Evolutionary conservation across 768 basidiomycete species (phyloP).

Genomic region (Leccinum uliginosum): DNA sequence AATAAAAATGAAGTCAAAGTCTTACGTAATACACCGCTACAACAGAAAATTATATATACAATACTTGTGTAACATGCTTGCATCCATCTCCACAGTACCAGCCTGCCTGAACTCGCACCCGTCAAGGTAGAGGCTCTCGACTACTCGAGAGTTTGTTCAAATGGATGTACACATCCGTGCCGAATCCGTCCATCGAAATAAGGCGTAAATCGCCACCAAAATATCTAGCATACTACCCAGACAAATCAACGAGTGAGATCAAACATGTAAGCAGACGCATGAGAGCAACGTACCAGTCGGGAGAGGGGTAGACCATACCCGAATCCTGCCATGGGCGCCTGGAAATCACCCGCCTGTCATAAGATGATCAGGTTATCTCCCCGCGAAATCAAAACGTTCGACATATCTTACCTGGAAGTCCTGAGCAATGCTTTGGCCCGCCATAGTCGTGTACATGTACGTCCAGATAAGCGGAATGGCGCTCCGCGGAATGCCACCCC

Average conservation of each 20-base stretch:
- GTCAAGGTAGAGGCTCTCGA: conserved; percentile 62
- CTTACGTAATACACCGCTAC: not conserved
- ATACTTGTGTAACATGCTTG: no score
- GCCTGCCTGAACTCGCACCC: not conserved
- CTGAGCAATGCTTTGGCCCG: conserved; percentile 63
- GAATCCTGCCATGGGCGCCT: conserved; percentile 97
- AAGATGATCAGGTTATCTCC: not conserved
- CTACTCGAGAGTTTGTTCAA: conserved; percentile 83
- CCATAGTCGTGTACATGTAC: conserved; percentile 93
- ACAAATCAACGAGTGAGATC: not conserved
- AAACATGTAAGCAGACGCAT: not conserved
- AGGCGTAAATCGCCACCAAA: conserved; percentile 89
- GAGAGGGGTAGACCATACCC: conserved; percentile 92
- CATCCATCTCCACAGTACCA: not conserved
- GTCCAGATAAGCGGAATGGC: conserved; percentile 98
- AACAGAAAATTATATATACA: no score
- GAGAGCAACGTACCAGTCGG: conserved; percentile 58
- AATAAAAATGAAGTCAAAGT: conserved; percentile 8
- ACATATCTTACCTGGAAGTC: conserved; percentile 46
- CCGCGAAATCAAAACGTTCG: not conserved
- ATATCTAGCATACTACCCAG: conserved; percentile 78
- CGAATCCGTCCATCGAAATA: conserved; percentile 97
- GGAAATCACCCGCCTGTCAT: conserved; percentile 75
- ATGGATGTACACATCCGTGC: conserved; percentile 90
- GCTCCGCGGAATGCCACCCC: conserved; percentile 79